phyloP scores from a whole-genome alignment of 352 stramenopile genomes.

The Phytopythium chamaehyphon region DNA sequence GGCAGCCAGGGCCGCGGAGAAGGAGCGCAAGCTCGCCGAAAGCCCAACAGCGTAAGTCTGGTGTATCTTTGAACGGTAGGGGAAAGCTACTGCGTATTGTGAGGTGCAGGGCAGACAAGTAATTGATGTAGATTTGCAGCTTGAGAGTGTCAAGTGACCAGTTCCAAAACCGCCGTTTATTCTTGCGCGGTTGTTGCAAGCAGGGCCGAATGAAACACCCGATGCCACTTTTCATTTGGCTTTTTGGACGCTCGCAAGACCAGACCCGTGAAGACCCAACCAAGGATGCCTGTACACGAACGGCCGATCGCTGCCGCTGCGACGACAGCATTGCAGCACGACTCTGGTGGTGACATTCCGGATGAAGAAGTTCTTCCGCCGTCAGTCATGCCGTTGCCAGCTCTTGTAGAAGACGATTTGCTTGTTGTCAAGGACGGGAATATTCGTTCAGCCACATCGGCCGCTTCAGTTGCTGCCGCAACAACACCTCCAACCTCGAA shows the following conservation, averaged over 20 bases:
- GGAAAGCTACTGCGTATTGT: no score
- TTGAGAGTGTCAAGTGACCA: no score
- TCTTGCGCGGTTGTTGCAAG: no score
- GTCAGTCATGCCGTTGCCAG: not conserved
- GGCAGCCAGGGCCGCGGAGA: constrained; percentile 4
- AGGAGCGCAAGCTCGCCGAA: constrained; percentile 8
- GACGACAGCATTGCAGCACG: not conserved
- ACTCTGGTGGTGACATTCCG: not conserved
- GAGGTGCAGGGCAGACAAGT: no score
- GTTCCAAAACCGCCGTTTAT: no score
- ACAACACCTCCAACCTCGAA: not conserved
- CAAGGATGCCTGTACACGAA: not conserved
- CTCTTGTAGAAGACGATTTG: not conserved
- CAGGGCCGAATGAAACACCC: no score
- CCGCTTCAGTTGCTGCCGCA: not conserved
- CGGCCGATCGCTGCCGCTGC: not conserved
- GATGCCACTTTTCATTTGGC: no score
- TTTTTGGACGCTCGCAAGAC: not conserved
- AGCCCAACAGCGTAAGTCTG: no score
- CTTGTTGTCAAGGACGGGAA: not conserved
- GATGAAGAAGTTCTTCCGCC: constrained; percentile 5
- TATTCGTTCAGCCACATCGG: no score
- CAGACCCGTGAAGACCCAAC: not conserved
- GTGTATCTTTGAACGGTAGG: no score
- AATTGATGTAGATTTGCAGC: no score